Conservation (phyloP, 1,284 basidiomycete genomes). For the Moesziomyces antarcticus region DNA sequence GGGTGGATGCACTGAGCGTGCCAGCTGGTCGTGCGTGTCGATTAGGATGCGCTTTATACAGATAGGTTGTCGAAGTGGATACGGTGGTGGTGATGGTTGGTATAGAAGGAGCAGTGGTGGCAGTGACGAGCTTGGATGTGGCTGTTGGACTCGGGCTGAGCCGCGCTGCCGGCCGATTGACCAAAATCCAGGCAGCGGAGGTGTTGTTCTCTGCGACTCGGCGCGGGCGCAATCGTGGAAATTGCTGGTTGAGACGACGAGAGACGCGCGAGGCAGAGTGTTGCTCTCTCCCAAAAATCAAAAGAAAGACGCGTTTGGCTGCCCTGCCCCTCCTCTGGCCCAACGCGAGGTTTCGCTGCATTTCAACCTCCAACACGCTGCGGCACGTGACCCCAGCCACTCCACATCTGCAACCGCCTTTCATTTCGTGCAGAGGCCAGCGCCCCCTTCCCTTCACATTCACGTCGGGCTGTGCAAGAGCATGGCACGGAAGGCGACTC, state of each 20-base stretch:
- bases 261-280: conserved; percentile 7
- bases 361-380: conserved; percentile 5
- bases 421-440: neutral
- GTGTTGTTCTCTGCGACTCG: neutral
- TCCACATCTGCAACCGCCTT: conserved; percentile 13
- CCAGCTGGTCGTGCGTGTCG: neutral
- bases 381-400: conserved; percentile 27
- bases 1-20: neutral
- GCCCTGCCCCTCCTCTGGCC: conserved; percentile 15
- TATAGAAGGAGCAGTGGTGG: no score
- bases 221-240: neutral
- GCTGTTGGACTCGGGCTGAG: neutral
- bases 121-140: no score
- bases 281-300: conserved; percentile 22
- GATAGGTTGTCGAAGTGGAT: neutral
- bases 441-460: no score
- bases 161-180: neutral
- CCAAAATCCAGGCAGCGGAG: neutral
- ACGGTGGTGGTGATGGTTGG: neutral
- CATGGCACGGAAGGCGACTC: neutral
- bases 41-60: neutral
- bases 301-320: conserved; percentile 24
- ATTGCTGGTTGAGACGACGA: neutral
- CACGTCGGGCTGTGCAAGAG: neutral
- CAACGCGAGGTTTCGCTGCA: conserved; percentile 12